These are phyloP conservation scores for Tritrichomonas foetus DNA, from an alignment of 208 protist species.

Conservation along the genomic window DNA sequence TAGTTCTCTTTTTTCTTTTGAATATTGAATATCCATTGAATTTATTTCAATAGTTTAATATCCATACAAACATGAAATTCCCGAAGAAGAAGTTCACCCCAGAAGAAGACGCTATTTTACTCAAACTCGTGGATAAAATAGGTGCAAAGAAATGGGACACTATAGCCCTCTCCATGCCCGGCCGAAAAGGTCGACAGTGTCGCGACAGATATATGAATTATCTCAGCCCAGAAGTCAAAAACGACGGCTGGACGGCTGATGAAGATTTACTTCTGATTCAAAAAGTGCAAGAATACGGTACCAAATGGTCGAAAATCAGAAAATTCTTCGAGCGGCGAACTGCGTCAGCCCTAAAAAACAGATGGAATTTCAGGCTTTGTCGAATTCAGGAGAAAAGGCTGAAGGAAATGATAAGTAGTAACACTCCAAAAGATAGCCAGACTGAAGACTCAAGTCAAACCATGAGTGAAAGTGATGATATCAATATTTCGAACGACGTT, in stretches of 20 bases:
- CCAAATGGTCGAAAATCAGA: neutral
- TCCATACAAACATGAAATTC: no score
- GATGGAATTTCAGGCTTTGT: no score
- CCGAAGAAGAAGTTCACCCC: constrained; percentile 5
- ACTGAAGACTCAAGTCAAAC: no score
- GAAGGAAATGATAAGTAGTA: no score
- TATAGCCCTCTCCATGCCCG: neutral
- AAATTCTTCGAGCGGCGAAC: neutral
- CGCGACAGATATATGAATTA: neutral
- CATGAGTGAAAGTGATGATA: no score
- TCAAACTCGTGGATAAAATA: neutral
- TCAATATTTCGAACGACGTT: no score
- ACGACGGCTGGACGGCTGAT: neutral
- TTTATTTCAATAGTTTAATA: no score
- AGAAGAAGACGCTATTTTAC: neutral
- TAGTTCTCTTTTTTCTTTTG: no score
- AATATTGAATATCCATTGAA: no score
- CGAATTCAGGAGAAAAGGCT: no score
- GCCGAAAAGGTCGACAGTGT: neutral
- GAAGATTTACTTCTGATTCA: neutral
- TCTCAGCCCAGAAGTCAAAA: neutral
- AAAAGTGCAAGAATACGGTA: neutral
- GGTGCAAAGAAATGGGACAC: neutral
- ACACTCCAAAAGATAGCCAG: no score
- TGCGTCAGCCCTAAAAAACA: neutral